A percentile compares a stretch with the other conserved stretches of the same genome.
phyloP scores from a whole-genome alignment of 257 asterid species.

The Cynanchum wilfordii region DNA sequence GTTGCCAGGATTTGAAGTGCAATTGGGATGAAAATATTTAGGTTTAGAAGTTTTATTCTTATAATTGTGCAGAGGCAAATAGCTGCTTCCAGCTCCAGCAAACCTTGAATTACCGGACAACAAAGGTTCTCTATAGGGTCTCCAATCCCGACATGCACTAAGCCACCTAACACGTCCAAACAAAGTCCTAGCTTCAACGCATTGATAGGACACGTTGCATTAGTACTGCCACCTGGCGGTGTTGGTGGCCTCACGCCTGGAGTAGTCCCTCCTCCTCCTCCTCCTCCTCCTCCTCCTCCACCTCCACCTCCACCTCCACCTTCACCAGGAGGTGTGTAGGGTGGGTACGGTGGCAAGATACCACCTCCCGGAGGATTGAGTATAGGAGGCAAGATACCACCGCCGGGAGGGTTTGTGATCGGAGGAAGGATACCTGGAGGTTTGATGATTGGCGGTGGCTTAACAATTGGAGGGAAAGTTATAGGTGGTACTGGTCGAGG shows the following conservation, averaged over 20 bases:
- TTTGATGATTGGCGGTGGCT: conserved; percentile 21
- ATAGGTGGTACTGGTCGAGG: conserved; percentile 39
- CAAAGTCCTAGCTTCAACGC: conserved; percentile 88
- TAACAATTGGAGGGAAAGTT: conserved; percentile 35
- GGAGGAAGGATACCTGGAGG: conserved; percentile 45
- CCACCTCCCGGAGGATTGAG: conserved; percentile 28
- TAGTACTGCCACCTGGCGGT: conserved; percentile 20
- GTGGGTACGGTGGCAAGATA: conserved; percentile 55
- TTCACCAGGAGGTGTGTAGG: conserved; percentile 39
- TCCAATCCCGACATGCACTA: conserved; percentile 76
- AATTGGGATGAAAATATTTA: conserved; percentile 70
- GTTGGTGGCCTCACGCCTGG: conserved; percentile 39
- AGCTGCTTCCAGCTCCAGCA: conserved; percentile 82
- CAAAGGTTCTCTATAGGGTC: conserved; percentile 70
- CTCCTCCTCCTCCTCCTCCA: no score
- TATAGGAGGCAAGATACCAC: conserved; percentile 35
- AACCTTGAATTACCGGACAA: conserved; percentile 88
- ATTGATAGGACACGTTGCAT: conserved; percentile 57
- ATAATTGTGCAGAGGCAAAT: conserved; percentile 79
- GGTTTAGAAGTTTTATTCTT: conserved; percentile 71
- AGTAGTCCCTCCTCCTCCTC: conserved; percentile 20
- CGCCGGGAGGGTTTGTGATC: conserved; percentile 28
- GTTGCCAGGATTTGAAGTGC: conserved; percentile 80
- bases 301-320: no score
- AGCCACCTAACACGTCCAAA: conserved; percentile 81